Percentiles rank a stretch among this genome's conserved stretches.
phyloP scores from a whole-genome alignment of 495 filamentous ascomycete species.

The Saxophila tyrrhenica region DNA sequence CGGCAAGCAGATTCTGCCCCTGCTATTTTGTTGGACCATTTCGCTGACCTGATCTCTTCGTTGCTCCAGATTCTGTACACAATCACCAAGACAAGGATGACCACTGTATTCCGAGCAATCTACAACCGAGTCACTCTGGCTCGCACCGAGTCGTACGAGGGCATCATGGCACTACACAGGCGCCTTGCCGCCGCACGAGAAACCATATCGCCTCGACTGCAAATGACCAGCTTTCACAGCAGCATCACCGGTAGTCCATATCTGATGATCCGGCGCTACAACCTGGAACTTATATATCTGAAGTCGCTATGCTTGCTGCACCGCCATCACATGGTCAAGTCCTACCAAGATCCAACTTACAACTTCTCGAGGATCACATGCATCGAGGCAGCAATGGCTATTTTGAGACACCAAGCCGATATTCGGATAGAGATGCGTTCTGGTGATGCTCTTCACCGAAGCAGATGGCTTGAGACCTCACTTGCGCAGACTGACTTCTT shows the following conservation, averaged over 20 bases:
- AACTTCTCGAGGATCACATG: background rate
- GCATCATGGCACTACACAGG: background rate
- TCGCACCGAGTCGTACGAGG: background rate
- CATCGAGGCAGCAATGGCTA: background rate
- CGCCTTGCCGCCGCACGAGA: background rate
- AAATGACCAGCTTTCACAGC: background rate
- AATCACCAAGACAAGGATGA: background rate
- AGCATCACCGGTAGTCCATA: background rate
- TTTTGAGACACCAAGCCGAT: background rate
- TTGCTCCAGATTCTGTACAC: background rate
- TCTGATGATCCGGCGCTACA: background rate
- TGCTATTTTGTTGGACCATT: too few relatives aligned
- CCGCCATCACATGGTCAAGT: background rate
- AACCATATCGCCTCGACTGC: background rate
- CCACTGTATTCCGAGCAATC: background rate
- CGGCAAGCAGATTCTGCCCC: too few relatives aligned
- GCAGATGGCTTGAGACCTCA: background rate
- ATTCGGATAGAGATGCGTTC: background rate
- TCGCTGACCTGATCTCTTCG: too few relatives aligned
- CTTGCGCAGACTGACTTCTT: background rate
- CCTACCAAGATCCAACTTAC: background rate
- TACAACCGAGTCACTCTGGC: background rate
- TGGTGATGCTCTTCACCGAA: background rate
- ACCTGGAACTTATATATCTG: background rate
- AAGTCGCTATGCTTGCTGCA: background rate